Base-by-base conservation (phyloP, 176 grass and related monocot species). In the Cymbopogon citratus region DNA sequence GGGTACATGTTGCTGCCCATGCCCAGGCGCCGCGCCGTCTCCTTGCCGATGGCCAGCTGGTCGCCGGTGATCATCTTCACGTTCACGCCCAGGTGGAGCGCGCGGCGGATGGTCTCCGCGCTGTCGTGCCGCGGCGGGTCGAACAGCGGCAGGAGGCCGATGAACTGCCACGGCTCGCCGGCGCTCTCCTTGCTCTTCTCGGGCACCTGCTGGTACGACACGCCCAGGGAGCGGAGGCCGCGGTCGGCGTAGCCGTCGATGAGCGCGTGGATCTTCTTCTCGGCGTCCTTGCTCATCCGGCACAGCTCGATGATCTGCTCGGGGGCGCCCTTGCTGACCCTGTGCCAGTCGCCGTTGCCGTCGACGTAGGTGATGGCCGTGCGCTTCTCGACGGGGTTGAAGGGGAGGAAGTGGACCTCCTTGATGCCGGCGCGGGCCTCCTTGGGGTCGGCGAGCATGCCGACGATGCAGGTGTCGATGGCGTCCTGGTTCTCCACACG, bases 1-100 rank as follows among this genome's bases (percentile, higher is more conserved):
- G 94, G 94, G 77, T 97, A 97, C 91, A 97, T 94, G 89, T 97
- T 97, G 83, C 88, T 97, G 36, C 94, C 94, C 94, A 97, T 97
- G 21, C 94, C 94, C 0, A 97, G 90, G 11, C 94, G 80, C 12
- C 94, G 83, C 9, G 91, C 92, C 0, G 94, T 97, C 76, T 97
- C 94, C 89, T 94, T 97, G 33, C 82, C 94, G 69, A 97, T 97
- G 73, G 94, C 94, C 11, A 97, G 94, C 86, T 97, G 94, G 85
- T 97, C 94, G 13, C 94, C 94, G 10, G 94, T 97, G 77, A 97
- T 97, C 94, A 97, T 97, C 87, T 97, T 97, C 7, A 97, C 94
- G 26, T 97, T 97, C 11, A 97, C 94, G 12, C 94, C 94, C 19
- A 97, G 91, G 25, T 83, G 75, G 13, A 97, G 89, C n/a, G 91